Conservation (phyloP, 129 eudicot genomes). For the Mikania micrantha region DNA sequence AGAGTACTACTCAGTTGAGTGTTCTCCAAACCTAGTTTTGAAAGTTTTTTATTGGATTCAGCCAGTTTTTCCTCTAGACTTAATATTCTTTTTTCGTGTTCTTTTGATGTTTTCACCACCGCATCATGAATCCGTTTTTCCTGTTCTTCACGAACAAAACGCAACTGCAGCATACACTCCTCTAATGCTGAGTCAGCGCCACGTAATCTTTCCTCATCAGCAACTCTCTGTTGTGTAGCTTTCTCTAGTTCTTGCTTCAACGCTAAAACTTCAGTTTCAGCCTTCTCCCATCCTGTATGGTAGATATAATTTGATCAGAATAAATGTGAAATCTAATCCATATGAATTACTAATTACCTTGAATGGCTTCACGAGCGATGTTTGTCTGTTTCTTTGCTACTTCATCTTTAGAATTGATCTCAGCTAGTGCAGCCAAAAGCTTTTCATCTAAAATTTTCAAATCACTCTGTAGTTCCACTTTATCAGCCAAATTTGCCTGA, state of each 20-base stretch:
- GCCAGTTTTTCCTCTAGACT: constrained; percentile 46
- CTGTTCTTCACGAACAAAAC: constrained; percentile 80
- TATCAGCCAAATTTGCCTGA: constrained; percentile 45
- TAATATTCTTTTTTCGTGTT: constrained; percentile 35
- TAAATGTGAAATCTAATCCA: background rate
- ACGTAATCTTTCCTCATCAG: constrained; percentile 52
- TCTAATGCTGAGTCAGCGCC: constrained; percentile 65
- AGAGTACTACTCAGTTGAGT: constrained; percentile 48
- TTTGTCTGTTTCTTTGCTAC: constrained; percentile 49
- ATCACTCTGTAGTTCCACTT: constrained; percentile 50
- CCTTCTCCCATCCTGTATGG: constrained; percentile 70
- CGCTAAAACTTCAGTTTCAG: constrained; percentile 52
- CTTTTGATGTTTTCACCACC: constrained; percentile 46
- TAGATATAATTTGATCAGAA: background rate
- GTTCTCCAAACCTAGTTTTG: constrained; percentile 46
- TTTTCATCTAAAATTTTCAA: constrained; percentile 41
- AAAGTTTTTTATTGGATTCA: constrained; percentile 41
- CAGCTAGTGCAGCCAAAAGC: constrained; percentile 54
- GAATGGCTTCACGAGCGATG: constrained; percentile 75
- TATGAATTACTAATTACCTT: constrained; percentile 34
- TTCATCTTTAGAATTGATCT: constrained; percentile 59
- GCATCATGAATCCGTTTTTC: constrained; percentile 67
- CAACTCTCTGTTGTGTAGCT: constrained; percentile 47
- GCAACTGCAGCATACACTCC: constrained; percentile 84
- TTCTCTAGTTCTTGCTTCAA: constrained; percentile 61